Base-by-base conservation (phyloP, 2,329 filamentous ascomycete species). In the Cladosporium colombiae region DNA sequence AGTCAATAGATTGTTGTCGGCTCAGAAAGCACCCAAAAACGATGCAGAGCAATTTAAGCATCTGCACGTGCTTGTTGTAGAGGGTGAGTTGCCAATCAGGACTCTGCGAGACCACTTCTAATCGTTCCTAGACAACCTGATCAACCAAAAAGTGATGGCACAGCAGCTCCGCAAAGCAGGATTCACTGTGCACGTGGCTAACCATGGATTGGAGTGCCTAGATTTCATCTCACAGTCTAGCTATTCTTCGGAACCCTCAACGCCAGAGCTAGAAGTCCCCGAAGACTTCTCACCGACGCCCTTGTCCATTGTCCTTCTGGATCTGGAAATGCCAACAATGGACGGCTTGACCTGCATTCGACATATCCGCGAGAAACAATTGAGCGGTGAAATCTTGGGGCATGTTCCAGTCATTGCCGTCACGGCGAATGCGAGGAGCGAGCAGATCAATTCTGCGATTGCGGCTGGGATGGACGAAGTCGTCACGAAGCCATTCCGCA, bases 281-380 rank as follows among this genome's bases (percentile, higher is more conserved):
- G 56, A 64, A 37, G 33, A 23, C 37, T 31, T n/a, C 11, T 23
- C 25, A 18, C 61, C 63, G 3, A 62, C 14, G 4, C 49, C 56
- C 10, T 33, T 53, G 4, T 13, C 76, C 74, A 64, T 91, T 53
- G 87, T 92, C 16, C 77, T 92, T 4, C 92, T 93, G 89, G 90
- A 93, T 72, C 81, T 92, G 37, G 90, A 92, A 73, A 92, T 93
- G 90, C 91, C 91, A 0, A 83, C 92, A 52, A 92, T 93, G 91
- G 89, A 92, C 72, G 91, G 91, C 40, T 86, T 90, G 75, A 88
- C 88, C 3, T 91, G 90, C 68, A 86, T 89, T 11, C 82, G 83
- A 52, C 84, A 81, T 65, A 92, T 93, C 61, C 84, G 91, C 29
- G 83, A 88, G 64, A 80, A 90, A 14, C 88, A 93, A 73, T 78